Evolutionary conservation across 306 rosid species (phyloP).

Genomic region (Biancaea sappan): DNA sequence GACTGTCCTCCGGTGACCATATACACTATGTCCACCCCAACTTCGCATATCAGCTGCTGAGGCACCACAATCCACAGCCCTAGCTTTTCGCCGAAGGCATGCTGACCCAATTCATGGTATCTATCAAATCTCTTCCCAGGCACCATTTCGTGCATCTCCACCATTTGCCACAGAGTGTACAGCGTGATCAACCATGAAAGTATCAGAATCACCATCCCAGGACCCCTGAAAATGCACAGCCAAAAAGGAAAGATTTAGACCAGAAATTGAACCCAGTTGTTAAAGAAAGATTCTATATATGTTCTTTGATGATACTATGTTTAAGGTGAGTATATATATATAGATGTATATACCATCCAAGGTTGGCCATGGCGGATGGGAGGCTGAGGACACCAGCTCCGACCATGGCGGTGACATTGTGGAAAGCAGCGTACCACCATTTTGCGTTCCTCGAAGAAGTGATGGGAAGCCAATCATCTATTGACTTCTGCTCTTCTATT

Average conservation of each 20-base stretch:
- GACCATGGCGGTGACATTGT: slow-evolving; percentile 85
- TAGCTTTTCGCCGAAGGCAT: slow-evolving; percentile 47
- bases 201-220: slow-evolving; percentile 61
- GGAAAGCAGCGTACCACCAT: slow-evolving; percentile 88
- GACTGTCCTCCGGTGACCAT: slow-evolving; percentile 82
- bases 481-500: slow-evolving; percentile 45
- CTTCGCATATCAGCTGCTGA: slow-evolving; percentile 62
- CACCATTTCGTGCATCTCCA: slow-evolving; percentile 55
- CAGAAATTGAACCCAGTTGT: too few relatives aligned
- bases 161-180: slow-evolving; percentile 53
- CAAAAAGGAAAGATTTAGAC: too few relatives aligned
- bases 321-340: background rate
- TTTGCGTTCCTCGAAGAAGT: slow-evolving; percentile 79
- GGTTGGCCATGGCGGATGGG: slow-evolving; percentile 69
- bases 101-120: slow-evolving; percentile 51
- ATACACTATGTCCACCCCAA: slow-evolving; percentile 64
- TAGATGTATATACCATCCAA: slow-evolving; percentile 70
- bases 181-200: slow-evolving; percentile 47
- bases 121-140: slow-evolving; percentile 50
- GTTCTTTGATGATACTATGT: too few relatives aligned
- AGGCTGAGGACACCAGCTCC: slow-evolving; percentile 86
- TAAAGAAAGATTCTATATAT: too few relatives aligned
- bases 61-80: slow-evolving; percentile 55
- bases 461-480: slow-evolving; percentile 82
- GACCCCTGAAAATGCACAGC: slow-evolving; percentile 61